These are phyloP conservation scores for Centella asiatica DNA, from an alignment of 129 eudicot species.

Conservation along the genomic window DNA sequence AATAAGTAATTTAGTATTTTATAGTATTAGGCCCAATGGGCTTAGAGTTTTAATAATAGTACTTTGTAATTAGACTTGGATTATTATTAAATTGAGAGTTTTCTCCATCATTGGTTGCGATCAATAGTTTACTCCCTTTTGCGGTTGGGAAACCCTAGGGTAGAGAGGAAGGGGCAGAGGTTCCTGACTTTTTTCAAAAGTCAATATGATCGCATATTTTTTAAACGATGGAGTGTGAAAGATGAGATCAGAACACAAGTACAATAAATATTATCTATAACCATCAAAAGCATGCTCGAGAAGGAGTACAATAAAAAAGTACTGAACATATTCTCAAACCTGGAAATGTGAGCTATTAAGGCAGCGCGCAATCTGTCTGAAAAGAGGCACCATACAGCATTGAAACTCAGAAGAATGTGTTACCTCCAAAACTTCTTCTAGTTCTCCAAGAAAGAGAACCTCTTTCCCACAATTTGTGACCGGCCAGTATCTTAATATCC, in stretches of 20 bases:
- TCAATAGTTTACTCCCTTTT: no score
- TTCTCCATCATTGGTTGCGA: no score
- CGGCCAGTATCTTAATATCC: conserved; percentile 61
- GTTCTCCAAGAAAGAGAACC: conserved; percentile 58
- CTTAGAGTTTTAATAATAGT: no score
- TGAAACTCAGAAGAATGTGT: conserved; percentile 49
- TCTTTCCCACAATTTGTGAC: conserved; percentile 58
- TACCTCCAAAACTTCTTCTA: conserved; percentile 53
- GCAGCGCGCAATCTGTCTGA: conserved; percentile 45
- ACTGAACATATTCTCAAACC: conserved; percentile 23
- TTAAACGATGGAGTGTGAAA: no score
- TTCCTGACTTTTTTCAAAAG: no score
- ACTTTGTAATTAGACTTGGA: no score
- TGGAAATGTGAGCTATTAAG: conserved; percentile 58
- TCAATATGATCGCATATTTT: no score
- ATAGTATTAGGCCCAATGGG: no score
- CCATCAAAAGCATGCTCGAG: not conserved
- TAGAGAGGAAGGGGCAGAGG: no score
- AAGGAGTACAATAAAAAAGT: not conserved
- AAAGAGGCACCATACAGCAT: conserved; percentile 57
- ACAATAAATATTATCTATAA: not conserved
- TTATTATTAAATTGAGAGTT: no score
- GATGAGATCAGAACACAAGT: not conserved
- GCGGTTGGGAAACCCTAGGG: no score
- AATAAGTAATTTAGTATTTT: no score